phyloP scores from a whole-genome alignment of 2,329 filamentous ascomycete species.

The Tolypocladium pustulatum region DNA sequence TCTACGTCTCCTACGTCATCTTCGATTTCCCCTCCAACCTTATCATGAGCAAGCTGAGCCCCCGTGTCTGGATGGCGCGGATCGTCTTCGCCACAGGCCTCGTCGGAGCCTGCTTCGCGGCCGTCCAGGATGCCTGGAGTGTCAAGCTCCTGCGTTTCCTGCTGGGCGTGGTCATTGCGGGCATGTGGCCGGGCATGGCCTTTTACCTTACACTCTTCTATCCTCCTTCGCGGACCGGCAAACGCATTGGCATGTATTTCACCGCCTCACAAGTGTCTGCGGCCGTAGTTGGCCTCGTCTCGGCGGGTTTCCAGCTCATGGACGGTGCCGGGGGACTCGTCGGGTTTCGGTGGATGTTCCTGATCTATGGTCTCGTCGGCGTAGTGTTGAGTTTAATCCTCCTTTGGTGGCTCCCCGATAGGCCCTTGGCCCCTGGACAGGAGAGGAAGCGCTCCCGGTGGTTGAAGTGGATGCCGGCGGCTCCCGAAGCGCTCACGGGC shows the following conservation, averaged over 20 bases:
- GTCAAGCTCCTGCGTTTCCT: conserved; percentile 80
- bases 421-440: conserved; percentile 65
- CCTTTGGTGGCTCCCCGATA: conserved; percentile 85
- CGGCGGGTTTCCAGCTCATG: conserved; percentile 86
- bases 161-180: conserved; percentile 77
- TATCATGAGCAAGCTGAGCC: conserved; percentile 75
- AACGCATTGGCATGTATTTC: conserved; percentile 82
- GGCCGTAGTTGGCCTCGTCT: conserved; percentile 79
- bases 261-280: conserved; percentile 83
- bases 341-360: conserved; percentile 88
- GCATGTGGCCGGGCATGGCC: conserved; percentile 93
- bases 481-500: conserved; percentile 61
- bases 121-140: conserved; percentile 74
- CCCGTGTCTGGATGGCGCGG: conserved; percentile 82
- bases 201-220: conserved; percentile 91
- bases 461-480: conserved; percentile 55
- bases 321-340: conserved; percentile 66
- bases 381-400: conserved; percentile 61
- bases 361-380: conserved; percentile 71
- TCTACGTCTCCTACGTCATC: conserved; percentile 86
- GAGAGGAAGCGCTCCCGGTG: conserved; percentile 37
- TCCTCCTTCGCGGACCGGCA: conserved; percentile 74
- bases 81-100: conserved; percentile 82
- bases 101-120: conserved; percentile 74
- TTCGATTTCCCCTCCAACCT: conserved; percentile 86